Evolutionary conservation across 257 asterid species (phyloP).

Genomic region (Scutellaria barbata): DNA sequence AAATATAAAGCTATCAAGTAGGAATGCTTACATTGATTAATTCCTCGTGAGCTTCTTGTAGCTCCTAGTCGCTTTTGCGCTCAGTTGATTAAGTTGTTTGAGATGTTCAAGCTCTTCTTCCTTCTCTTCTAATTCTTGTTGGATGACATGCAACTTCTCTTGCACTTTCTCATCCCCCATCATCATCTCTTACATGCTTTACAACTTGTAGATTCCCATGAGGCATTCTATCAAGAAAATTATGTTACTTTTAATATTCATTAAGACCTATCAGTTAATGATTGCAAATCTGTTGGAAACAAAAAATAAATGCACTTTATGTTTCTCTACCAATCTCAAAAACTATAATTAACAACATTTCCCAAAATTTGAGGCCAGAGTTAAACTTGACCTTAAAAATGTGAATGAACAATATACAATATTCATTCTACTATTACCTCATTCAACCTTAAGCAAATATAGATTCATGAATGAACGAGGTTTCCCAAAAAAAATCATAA

Average conservation of each 20-base stretch:
- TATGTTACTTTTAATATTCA: not conserved
- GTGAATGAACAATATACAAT: no score
- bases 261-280: not conserved
- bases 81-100: conserved; percentile 63
- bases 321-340: conserved; percentile 47
- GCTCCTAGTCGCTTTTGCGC: conserved; percentile 59
- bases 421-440: no score
- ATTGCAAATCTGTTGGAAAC: not conserved
- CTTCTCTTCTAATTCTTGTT: conserved; percentile 61
- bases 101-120: conserved; percentile 63
- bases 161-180: conserved; percentile 59
- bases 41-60: conserved; percentile 83
- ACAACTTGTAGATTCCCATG: conserved; percentile 57
- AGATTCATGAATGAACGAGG: no score
- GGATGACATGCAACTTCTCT: conserved; percentile 45
- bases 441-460: no score
- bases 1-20: not conserved
- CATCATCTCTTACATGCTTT: conserved; percentile 62
- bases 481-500: no score
- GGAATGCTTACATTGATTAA: conserved; percentile 59
- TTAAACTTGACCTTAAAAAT: no score
- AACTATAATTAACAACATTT: no score
- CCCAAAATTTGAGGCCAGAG: no score
- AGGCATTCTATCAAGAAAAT: conserved; percentile 43
- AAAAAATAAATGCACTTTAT: conserved; percentile 41